Evolutionary conservation across 441 rosid genomes (phyloP).

Genomic region (Arabidopsis hybrid): DNA sequence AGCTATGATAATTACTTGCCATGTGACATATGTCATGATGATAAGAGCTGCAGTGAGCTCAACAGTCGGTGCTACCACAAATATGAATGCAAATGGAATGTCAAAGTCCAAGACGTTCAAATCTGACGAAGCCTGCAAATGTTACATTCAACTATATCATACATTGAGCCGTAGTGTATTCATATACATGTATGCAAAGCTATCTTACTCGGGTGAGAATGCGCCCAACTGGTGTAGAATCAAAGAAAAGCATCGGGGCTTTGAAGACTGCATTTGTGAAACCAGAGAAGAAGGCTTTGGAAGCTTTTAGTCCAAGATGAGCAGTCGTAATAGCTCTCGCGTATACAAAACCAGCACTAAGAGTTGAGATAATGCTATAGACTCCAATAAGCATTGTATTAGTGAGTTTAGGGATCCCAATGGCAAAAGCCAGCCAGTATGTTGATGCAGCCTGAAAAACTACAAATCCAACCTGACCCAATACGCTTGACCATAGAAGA

Average conservation of each 20-base stretch:
- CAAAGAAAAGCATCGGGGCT: slow-evolving; percentile 91
- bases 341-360: slow-evolving; percentile 65
- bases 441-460: slow-evolving; percentile 80
- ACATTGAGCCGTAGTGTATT: background rate
- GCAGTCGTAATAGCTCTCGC: slow-evolving; percentile 59
- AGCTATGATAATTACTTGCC: slow-evolving; percentile 87
- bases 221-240: slow-evolving; percentile 89
- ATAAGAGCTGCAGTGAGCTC: slow-evolving; percentile 62
- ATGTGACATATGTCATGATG: slow-evolving; percentile 81
- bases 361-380: slow-evolving; percentile 64
- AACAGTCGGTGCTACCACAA: slow-evolving; percentile 49
- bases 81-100: slow-evolving; percentile 68
- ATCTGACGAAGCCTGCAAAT: slow-evolving; percentile 85
- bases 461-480: slow-evolving; percentile 58
- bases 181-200: slow-evolving; percentile 19
- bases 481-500: slow-evolving; percentile 48
- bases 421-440: slow-evolving; percentile 87
- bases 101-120: slow-evolving; percentile 78
- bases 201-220: slow-evolving; percentile 81
- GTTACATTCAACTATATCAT: slow-evolving; percentile 28
- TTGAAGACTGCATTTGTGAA: slow-evolving; percentile 73
- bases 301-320: slow-evolving; percentile 77
- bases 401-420: slow-evolving; percentile 59
- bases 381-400: slow-evolving; percentile 65
- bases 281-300: slow-evolving; percentile 76